Conservation (phyloP, 2,329 filamentous ascomycete genomes). For the Neofusicoccum ribis region DNA sequence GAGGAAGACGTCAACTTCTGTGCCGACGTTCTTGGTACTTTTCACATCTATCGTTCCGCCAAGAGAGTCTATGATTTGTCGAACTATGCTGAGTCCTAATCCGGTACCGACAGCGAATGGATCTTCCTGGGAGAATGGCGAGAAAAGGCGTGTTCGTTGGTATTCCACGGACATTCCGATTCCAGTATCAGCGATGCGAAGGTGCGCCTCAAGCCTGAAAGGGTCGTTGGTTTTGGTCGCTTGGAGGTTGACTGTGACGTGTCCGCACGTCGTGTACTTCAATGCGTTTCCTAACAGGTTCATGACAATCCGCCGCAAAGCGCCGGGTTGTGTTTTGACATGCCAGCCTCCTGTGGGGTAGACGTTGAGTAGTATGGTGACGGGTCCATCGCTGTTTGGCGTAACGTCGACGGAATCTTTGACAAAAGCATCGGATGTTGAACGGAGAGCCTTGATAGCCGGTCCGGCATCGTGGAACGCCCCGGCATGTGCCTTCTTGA, state of each 20-base stretch:
- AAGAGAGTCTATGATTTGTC: constrained; percentile 21
- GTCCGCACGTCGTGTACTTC: constrained; percentile 54
- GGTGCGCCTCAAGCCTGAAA: constrained; percentile 1
- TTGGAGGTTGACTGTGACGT: neutral
- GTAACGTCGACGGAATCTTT: constrained; percentile 14
- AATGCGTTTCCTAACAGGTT: constrained; percentile 64
- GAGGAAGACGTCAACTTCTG: constrained; percentile 20
- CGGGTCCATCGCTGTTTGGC: neutral
- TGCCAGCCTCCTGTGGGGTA: constrained; percentile 16
- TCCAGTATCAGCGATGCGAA: constrained; percentile 21
- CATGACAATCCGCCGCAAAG: constrained; percentile 57
- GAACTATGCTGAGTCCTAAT: constrained; percentile 23
- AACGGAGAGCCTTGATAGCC: constrained; percentile 9
- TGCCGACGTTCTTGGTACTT: constrained; percentile 21
- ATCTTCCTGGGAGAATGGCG: constrained; percentile 24
- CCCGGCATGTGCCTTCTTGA: constrained; percentile 19
- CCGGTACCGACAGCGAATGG: constrained; percentile 22
- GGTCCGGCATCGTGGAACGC: constrained; percentile 13
- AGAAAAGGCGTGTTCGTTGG: constrained; percentile 20
- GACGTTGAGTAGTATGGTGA: constrained; percentile 18
- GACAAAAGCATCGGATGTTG: constrained; percentile 17
- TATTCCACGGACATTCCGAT: constrained; percentile 23
- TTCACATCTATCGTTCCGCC: constrained; percentile 21
- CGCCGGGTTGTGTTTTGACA: constrained; percentile 43
- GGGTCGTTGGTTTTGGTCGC: constrained; percentile 11